These are phyloP conservation scores for Apiotrichum gracile DNA, from an alignment of 1,284 basidiomycete genomes.

Conservation along the genomic window DNA sequence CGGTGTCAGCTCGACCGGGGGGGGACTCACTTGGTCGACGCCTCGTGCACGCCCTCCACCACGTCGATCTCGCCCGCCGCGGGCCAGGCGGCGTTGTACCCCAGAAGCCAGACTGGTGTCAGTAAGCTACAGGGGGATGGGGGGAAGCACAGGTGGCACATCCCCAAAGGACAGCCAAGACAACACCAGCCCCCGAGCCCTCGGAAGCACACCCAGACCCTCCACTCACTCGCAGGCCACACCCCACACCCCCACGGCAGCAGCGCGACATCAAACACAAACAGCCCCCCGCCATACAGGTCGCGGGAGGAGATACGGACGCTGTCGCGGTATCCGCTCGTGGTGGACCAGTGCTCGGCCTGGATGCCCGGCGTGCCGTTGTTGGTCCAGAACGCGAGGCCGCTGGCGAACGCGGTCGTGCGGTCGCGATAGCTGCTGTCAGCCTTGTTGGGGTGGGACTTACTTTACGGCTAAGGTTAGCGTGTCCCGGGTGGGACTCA, in stretches of 20 bases:
- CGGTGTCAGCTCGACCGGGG: background rate
- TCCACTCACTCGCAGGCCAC: slow-evolving; percentile 64
- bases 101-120: slow-evolving; percentile 40
- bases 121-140: too few relatives aligned
- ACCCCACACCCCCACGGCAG: slow-evolving; percentile 74
- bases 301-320: slow-evolving; percentile 67
- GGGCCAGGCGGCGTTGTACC: slow-evolving; percentile 37
- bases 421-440: slow-evolving; percentile 23
- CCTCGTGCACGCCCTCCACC: slow-evolving; percentile 40
- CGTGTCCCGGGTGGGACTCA: too few relatives aligned
- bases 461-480: slow-evolving; percentile 1
- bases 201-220: too few relatives aligned
- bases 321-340: slow-evolving; percentile 27
- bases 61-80: slow-evolving; percentile 45
- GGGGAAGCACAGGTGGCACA: background rate
- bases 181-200: background rate
- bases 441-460: background rate
- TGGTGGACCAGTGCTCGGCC: slow-evolving; percentile 35
- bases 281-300: slow-evolving; percentile 61
- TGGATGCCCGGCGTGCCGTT: slow-evolving; percentile 33
- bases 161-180: background rate
- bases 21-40: slow-evolving; percentile 32
- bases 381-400: slow-evolving; percentile 32
- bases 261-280: slow-evolving; percentile 67
- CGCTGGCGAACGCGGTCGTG: slow-evolving; percentile 20